These are phyloP conservation scores for Inga leiocalycina DNA, from an alignment of 306 rosid species.

Conservation along the genomic window DNA sequence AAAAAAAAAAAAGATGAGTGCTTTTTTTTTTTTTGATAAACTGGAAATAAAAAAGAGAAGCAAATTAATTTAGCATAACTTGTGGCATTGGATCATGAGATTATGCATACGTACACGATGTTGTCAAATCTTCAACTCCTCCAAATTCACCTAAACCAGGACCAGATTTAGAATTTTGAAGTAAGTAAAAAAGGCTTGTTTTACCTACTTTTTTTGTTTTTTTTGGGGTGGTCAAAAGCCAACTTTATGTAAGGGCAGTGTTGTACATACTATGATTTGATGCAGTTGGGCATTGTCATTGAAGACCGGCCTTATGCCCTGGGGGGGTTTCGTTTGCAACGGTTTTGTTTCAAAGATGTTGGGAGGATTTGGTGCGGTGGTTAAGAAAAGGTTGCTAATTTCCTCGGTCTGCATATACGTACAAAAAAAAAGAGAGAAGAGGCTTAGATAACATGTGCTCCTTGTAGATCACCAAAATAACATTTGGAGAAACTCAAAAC, in stretches of 20 bases:
- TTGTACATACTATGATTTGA: neutral
- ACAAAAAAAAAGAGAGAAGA: neutral
- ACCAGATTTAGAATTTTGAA: neutral
- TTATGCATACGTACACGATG: neutral
- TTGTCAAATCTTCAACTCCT: conserved; percentile 16
- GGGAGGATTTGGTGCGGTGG: conserved; percentile 57
- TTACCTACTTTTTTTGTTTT: neutral
- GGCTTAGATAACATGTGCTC: conserved; percentile 13
- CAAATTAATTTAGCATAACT: too few relatives aligned
- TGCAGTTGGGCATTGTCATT: neutral
- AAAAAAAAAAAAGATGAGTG: too few relatives aligned
- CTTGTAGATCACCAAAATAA: conserved; percentile 21
- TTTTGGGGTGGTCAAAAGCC: neutral
- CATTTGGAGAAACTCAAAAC: neutral
- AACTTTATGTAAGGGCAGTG: neutral
- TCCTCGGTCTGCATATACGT: conserved; percentile 28
- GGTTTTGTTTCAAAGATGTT: conserved; percentile 30
- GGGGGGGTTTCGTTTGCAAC: neutral
- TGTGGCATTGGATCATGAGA: neutral
- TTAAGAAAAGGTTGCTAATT: conserved; percentile 42
- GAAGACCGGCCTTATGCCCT: too few relatives aligned
- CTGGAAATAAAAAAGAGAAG: too few relatives aligned
- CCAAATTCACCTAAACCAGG: conserved; percentile 18
- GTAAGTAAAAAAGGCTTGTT: neutral
- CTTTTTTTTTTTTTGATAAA: too few relatives aligned